Percentiles rank a stretch among this genome's conserved stretches.
These are phyloP conservation scores for Pichia pseudocactophila DNA, from an alignment of 805 yeast genomes.

Conservation along the genomic window DNA sequence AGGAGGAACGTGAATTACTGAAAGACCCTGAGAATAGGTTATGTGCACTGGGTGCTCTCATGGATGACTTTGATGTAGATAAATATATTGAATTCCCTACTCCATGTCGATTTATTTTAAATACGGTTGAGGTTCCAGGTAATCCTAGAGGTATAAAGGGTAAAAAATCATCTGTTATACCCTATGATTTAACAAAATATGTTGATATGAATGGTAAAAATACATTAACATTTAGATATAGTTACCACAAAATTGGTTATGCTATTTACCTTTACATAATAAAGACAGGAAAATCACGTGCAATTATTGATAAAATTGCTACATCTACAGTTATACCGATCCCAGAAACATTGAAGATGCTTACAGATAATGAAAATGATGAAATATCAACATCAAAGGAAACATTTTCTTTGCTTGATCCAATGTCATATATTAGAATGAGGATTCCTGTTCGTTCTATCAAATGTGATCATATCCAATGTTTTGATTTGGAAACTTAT, in stretches of 20 bases:
- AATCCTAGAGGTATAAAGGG: conserved; percentile 70
- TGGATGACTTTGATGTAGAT: conserved; percentile 17
- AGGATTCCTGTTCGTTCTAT: conserved; percentile 61
- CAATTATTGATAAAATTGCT: conserved; percentile 33
- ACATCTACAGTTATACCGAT: conserved; percentile 44
- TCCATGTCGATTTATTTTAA: conserved; percentile 59
- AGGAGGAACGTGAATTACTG: conserved; percentile 34
- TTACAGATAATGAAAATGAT: conserved; percentile 29
- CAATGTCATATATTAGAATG: conserved; percentile 66
- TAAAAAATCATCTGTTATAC: conserved; percentile 68
- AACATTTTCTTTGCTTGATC: conserved; percentile 64
- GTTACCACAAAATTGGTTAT: conserved; percentile 38
- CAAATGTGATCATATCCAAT: conserved; percentile 72
- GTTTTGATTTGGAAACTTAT: conserved; percentile 77
- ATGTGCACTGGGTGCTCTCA: conserved; percentile 48
- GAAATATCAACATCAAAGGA: conserved; percentile 53
- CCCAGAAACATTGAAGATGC: conserved; percentile 33
- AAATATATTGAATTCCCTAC: conserved; percentile 53
- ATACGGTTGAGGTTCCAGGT: conserved; percentile 40
- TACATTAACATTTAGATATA: conserved; percentile 45
- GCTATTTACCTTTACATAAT: conserved; percentile 53
- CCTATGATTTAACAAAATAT: conserved; percentile 63
- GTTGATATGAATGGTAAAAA: conserved; percentile 28
- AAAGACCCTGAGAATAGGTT: conserved; percentile 29
- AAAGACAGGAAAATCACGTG: conserved; percentile 34